A percentile compares a stretch with the other conserved stretches of the same genome.
Evolutionary conservation across 2,329 filamentous ascomycete genomes (phyloP).

Genomic region (Xylariaceae sp.): DNA sequence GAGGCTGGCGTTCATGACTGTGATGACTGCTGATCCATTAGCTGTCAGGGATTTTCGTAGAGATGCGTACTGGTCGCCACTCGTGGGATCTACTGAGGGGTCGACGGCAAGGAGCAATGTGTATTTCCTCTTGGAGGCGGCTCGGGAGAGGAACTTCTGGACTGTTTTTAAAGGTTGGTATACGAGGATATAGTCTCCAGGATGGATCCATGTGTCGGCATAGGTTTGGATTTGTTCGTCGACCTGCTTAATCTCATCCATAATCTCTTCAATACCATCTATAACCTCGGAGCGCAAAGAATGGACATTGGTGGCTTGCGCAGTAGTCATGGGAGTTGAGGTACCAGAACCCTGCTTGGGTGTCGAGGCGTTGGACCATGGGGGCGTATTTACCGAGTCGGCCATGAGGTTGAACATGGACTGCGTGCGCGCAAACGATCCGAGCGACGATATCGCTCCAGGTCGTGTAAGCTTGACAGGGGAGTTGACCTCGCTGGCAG

Average conservation of each 20-base stretch:
- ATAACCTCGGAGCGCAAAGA: constrained; percentile 87
- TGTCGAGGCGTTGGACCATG: constrained; percentile 45
- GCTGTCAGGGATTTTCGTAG: constrained; percentile 75
- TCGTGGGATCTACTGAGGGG: constrained; percentile 38
- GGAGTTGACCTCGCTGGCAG: constrained; percentile 13
- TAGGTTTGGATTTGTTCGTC: constrained; percentile 90
- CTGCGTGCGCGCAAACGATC: constrained; percentile 63
- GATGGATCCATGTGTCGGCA: constrained; percentile 87
- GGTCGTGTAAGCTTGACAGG: constrained; percentile 42
- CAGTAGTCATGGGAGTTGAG: constrained; percentile 43
- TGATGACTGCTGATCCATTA: constrained; percentile 76
- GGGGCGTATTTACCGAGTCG: constrained; percentile 53
- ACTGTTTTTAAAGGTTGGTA: constrained; percentile 83
- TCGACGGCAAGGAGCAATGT: constrained; percentile 80
- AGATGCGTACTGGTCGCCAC: constrained; percentile 43
- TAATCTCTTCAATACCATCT: constrained; percentile 90
- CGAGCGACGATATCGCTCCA: constrained; percentile 57
- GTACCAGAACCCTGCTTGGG: constrained; percentile 42
- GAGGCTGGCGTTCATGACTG: constrained; percentile 78
- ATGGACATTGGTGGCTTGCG: constrained; percentile 47
- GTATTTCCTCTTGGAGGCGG: constrained; percentile 84
- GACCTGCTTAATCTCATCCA: constrained; percentile 88
- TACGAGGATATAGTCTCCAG: constrained; percentile 87
- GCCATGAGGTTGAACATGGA: constrained; percentile 89
- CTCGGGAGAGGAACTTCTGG: constrained; percentile 83